These are phyloP conservation scores for Scenedesmus sp. DNA, from an alignment of 163 green algal species.

Conservation along the genomic window DNA sequence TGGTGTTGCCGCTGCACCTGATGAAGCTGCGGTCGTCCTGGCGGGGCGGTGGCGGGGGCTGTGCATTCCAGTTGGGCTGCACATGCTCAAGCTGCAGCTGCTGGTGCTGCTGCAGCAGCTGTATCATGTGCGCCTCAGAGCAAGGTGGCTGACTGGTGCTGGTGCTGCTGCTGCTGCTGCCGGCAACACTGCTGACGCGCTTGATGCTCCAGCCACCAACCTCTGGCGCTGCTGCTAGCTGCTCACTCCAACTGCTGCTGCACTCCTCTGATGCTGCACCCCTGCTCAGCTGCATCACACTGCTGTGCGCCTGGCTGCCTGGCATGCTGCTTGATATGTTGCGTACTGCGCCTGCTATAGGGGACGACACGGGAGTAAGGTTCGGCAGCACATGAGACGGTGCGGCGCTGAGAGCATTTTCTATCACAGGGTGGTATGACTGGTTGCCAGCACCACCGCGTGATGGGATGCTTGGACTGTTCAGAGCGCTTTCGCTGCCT, in stretches of 20 bases:
- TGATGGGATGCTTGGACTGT: background rate
- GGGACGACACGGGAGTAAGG: background rate
- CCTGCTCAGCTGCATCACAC: background rate
- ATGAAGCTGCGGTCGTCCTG: background rate
- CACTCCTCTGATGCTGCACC: background rate
- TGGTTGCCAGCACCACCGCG: background rate
- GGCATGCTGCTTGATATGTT: background rate
- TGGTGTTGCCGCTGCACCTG: background rate
- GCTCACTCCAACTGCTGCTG: slow-evolving; percentile 6
- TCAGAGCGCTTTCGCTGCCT: background rate
- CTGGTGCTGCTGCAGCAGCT: background rate
- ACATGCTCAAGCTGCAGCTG: background rate
- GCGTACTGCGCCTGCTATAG: background rate
- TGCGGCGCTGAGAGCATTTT: background rate
- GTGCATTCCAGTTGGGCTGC: background rate
- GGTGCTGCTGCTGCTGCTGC: background rate
- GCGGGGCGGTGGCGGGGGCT: background rate
- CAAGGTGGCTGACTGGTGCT: background rate
- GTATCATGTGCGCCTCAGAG: background rate
- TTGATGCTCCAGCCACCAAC: slow-evolving; percentile 7
- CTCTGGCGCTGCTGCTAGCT: slow-evolving; percentile 4
- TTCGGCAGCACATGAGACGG: background rate
- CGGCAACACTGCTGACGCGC: background rate
- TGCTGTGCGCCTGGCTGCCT: background rate
- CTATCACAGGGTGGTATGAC: background rate